phyloP scores from a whole-genome alignment of 176 grass and related monocot genomes.

The Luzula sylvatica region DNA sequence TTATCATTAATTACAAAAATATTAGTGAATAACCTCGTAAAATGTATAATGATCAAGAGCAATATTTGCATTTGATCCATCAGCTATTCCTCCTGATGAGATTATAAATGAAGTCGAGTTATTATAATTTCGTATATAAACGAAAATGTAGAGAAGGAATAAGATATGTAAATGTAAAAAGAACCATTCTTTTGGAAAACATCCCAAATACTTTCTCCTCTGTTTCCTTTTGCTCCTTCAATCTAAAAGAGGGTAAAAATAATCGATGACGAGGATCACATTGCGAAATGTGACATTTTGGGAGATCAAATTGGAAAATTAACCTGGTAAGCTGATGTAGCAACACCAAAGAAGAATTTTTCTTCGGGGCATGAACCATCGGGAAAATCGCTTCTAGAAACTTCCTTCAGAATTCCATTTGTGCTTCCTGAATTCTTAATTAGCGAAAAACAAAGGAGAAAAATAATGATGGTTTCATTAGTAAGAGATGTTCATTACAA shows the following conservation, averaged over 20 bases:
- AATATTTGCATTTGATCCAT: slow-evolving; percentile 56
- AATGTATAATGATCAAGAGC: slow-evolving; percentile 91
- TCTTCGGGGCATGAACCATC: too few species aligned
- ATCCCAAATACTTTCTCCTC: slow-evolving; percentile 91
- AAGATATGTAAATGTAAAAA: neutral
- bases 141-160: neutral
- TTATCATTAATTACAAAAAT: too few species aligned
- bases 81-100: slow-evolving; percentile 59
- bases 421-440: slow-evolving; percentile 34
- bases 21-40: slow-evolving; percentile 63
- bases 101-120: slow-evolving; percentile 14
- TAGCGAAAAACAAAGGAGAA: neutral
- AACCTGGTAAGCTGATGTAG: slow-evolving; percentile 84
- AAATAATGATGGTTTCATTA: neutral
- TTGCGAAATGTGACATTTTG: neutral
- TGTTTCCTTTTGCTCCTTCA: slow-evolving; percentile 77
- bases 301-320: neutral
- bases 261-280: too few species aligned
- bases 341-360: slow-evolving; percentile 76
- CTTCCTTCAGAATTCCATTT: slow-evolving; percentile 12
- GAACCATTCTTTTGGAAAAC: slow-evolving; percentile 77
- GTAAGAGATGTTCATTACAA: too few species aligned
- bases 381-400: slow-evolving; percentile 58
- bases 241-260: slow-evolving; percentile 58
- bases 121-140: neutral